Base-by-base conservation (phyloP, 1,284 basidiomycete species). In the Ganoderma sinense region DNA sequence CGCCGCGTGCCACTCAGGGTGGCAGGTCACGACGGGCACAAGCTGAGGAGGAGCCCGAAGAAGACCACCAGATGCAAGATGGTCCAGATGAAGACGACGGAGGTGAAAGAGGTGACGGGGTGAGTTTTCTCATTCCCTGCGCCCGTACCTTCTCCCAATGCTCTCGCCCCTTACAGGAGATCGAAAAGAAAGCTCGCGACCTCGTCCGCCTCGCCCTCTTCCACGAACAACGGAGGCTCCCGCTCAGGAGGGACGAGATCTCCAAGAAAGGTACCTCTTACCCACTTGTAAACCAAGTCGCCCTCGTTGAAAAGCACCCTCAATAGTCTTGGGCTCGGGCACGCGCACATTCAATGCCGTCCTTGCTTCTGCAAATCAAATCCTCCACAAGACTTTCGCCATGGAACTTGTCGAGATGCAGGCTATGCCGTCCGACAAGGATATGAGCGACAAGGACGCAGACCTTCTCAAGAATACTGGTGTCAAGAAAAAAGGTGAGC, bases 371-470 rank as follows among this genome's bases (percentile, higher is more conserved):
- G 93, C 93, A 0, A 91, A 94, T 69, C 75, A 77, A 3, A 87
- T 86, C 18, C 81, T 95, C 14, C 81, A 81, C 33, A 83, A 84
- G 33, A 89, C 86, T 0, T 93, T 94, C 75, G 92, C 90, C 3
- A 89, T 94, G 87, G 91, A 94, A 73, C 84, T 95, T 16, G 88
- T 90, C 23, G 92, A 94, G 78, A 85, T 94, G n/a, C 87, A 87
- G 59, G 84, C 89, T 0, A 88, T 90, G 43, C 87, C 88, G 0
- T 88, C 86, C 61, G 81, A 80, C 20, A 79, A 80, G 39, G 77
- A 74, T 18, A 78, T 75, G 45, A 77, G 74, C 62, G 73, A 78
- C 29, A 79, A 81, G 33, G 87, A 87, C 8, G 86, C 85, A 33
- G 80, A 85, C 0, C 83, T 84, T 48, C 83, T 85, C 63, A 85